Evolutionary conservation across 2,329 filamentous ascomycete species (phyloP), one percentile per base, ranked within the genome.

Genomic region (Claviceps cyperi): DNA sequence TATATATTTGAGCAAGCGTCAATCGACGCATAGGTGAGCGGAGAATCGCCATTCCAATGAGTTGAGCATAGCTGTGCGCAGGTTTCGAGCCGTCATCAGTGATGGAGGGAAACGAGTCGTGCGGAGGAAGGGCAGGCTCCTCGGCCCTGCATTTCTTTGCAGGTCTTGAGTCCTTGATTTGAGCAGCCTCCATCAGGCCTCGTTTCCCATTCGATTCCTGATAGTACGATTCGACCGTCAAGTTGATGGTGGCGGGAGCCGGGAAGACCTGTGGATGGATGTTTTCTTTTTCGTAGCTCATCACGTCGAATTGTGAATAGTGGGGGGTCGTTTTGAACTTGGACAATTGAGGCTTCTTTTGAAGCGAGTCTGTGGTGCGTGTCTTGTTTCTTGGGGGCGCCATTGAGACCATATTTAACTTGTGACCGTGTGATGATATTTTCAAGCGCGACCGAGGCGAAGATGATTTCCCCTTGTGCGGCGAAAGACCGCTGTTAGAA

Each of bases 41-140:
- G 21, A 97, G 74, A 59, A 98, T 96, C 48, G 92, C 89, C 90
- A 96, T 96, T 62, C 87, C 92, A 56, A 97, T 97, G 58, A 98
- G 76, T 58, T 85, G 86, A 19, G 92, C 91, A 64, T 98, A 98
- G 69, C 90, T 97, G 67, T 91, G 88, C 5, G 81, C 78, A 5
- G 92, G 92, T 65, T 98, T 97, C 50, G 75, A 74, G 59, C 90
- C 91, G 62, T 96, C 88, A 62, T 97, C 92, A 51, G 83, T 72
- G 35, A 96, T 80, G 5, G 73, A 66, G 5, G 89, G 86, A 70
- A 95, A 92, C n/a, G 88, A 83, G 55, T 84, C 78, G 46, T 83
- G 82, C 46, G 83, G 74, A 4, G 88, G 86, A 4, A 90, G 68
- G 50, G 60, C 36, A 11, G 52, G 19, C 38, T 80, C 76, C 35